Evolutionary conservation across 257 asterid genomes (phyloP).

Genomic region (Solanum chiquidenum): DNA sequence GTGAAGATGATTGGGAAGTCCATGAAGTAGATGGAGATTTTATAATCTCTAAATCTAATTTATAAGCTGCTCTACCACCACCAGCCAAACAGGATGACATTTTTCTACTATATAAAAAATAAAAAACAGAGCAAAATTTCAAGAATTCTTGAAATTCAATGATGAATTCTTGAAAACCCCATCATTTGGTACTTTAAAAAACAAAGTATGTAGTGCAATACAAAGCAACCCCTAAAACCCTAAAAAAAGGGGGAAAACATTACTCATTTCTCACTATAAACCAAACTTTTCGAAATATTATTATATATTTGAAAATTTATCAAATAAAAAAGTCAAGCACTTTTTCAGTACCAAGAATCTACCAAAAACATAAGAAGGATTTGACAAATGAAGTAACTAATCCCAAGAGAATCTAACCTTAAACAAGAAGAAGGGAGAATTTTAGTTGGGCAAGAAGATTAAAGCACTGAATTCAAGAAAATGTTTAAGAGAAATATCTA

Average conservation of each 20-base stretch:
- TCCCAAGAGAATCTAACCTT: not conserved
- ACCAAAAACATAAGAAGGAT: not conserved
- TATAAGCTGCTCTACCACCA: constrained; percentile 55
- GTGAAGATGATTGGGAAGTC: constrained; percentile 68
- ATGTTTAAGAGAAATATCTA: constrained; percentile 18
- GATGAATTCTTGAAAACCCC: not conserved
- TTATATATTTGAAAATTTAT: not conserved
- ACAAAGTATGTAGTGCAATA: not conserved
- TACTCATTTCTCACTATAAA: not conserved
- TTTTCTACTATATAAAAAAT: not conserved
- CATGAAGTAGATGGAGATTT: constrained; percentile 72
- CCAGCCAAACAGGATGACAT: constrained; percentile 74
- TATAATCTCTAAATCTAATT: constrained; percentile 55
- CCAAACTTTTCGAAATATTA: not conserved
- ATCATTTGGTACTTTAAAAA: not conserved
- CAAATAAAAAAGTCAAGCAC: not conserved
- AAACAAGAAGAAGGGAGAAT: not conserved
- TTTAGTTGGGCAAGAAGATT: not conserved
- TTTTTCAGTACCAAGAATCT: not conserved
- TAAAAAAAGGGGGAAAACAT: not conserved
- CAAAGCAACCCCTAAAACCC: constrained; percentile 46
- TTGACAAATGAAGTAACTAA: not conserved
- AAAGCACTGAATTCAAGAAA: constrained; percentile 5
- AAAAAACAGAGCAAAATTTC: not conserved
- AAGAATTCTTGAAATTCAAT: not conserved